These are phyloP conservation scores for Talaromyces borbonicus DNA, from an alignment of 495 filamentous ascomycete species.

Conservation along the genomic window DNA sequence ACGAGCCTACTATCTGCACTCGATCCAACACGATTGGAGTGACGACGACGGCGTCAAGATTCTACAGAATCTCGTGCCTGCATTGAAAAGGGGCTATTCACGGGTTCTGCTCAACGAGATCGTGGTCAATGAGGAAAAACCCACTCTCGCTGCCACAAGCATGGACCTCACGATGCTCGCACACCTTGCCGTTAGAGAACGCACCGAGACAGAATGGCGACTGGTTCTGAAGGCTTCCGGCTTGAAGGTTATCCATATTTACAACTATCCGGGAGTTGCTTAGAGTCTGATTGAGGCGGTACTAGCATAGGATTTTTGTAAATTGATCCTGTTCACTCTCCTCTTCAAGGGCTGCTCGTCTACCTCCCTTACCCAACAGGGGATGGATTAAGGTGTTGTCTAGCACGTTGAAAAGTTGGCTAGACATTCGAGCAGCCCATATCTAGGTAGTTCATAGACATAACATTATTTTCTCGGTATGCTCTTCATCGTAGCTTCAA, in stretches of 20 bases:
- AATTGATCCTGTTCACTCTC: no score
- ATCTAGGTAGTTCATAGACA: no score
- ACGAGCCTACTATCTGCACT: constrained; percentile 24
- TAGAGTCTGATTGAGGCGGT: constrained; percentile 24
- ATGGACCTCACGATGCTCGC: constrained; percentile 41
- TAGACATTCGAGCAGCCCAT: no score
- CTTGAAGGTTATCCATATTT: constrained; percentile 47
- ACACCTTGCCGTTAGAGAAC: constrained; percentile 22
- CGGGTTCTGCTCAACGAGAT: constrained; percentile 43
- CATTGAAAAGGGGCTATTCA: constrained; percentile 38
- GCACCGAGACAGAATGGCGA: constrained; percentile 19
- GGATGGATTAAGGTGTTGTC: no score
- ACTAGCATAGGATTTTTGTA: no score
- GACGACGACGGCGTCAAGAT: constrained; percentile 35
- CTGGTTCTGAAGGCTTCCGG: constrained; percentile 40
- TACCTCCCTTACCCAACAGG: no score
- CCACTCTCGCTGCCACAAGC: constrained; percentile 28
- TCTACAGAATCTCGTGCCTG: constrained; percentile 32
- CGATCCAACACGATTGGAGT: constrained; percentile 41
- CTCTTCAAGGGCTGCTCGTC: no score
- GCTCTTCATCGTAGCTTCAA: no score
- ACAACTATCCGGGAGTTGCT: constrained; percentile 12
- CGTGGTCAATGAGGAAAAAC: constrained; percentile 32
- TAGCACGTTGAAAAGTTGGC: no score
- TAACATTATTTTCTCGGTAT: no score